Base-by-base conservation (phyloP, 2,329 filamentous ascomycete species). In the Penicillium sp. region DNA sequence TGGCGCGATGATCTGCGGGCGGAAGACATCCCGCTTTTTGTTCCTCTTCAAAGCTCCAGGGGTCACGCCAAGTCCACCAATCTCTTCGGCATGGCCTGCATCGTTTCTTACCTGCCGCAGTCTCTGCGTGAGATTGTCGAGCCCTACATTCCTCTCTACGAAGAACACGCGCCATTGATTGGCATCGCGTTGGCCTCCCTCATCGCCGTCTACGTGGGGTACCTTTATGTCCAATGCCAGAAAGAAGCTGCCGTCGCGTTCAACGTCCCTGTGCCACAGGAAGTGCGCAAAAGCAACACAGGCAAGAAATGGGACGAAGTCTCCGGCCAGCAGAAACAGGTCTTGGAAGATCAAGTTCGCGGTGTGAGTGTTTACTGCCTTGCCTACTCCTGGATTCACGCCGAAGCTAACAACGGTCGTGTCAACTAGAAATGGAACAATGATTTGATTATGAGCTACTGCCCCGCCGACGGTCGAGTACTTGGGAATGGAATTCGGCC, bases 401-500 rank as follows among this genome's bases (percentile, higher is more conserved):
- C 8, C 31, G 29, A 29, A 27, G 55, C 65, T 70, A 58, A 70
- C 46, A 19, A n/a, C 13, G 22, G 9, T 10, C 49, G n/a, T 50
- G 43, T 11, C 11, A 19, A 5, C n/a, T 50, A 77, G 73, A 69
- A 70, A 72, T 78, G 73, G 70, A 73, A 69, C 45, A 63, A 73
- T 19, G 64, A 73, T 21, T 64, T 76, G 50, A 74, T 78, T 35
- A 72, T 77, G 64, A 76, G 75, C 65, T 78, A 78, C 74, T 90
- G 89, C 44, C 95, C 95, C 1, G 93, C 93, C 1, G 97, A 92
- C 24, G 95, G 95, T 61, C 84, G 90, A 68, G 84, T 91, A 58
- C 86, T 99, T 26, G 92, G 91, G 13, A 69, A 69, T 33, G 74
- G 74, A 56, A 76, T 75, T 57, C 90, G 90, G 73, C 90, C 93